Percentiles rank a stretch among this genome's conserved stretches.
phyloP scores from a whole-genome alignment of 768 basidiomycete genomes.

The Boletus vinaceobasis region DNA sequence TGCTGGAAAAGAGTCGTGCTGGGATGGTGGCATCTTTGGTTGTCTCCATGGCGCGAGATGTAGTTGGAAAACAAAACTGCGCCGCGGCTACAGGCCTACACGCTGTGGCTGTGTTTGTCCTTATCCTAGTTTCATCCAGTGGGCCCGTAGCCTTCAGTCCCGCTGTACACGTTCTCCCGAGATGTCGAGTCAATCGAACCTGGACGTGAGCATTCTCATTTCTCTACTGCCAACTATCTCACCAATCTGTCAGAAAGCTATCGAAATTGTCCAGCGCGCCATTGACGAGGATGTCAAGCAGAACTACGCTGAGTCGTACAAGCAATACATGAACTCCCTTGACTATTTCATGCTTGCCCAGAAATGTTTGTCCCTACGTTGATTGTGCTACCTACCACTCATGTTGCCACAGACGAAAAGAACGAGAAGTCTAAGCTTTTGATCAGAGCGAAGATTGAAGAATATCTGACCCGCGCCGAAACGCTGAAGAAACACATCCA shows the following conservation, averaged over 20 bases:
- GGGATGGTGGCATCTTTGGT: slow-evolving; percentile 31
- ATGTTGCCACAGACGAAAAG: slow-evolving; percentile 61
- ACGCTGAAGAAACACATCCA: slow-evolving; percentile 81
- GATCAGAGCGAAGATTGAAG: slow-evolving; percentile 83
- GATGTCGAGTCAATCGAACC: slow-evolving; percentile 44
- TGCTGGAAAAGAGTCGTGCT: slow-evolving; percentile 48
- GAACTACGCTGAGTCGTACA: slow-evolving; percentile 93
- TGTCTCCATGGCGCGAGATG: slow-evolving; percentile 5
- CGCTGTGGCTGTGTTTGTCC: slow-evolving; percentile 18
- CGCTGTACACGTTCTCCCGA: neutral
- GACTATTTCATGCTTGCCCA: slow-evolving; percentile 99
- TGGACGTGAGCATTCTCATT: slow-evolving; percentile 40
- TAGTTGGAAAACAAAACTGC: neutral
- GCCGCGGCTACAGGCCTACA: neutral
- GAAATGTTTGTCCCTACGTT: slow-evolving; percentile 57
- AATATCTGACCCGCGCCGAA: slow-evolving; percentile 91
- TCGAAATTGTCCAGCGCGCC: slow-evolving; percentile 88
- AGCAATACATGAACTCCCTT: slow-evolving; percentile 89
- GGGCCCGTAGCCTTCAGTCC: neutral
- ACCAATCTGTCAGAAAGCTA: slow-evolving; percentile 56
- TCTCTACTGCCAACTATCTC: slow-evolving; percentile 3
- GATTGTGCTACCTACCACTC: neutral
- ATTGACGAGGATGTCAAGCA: slow-evolving; percentile 91
- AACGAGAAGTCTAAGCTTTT: slow-evolving; percentile 88
- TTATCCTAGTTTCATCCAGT: neutral